A percentile compares a stretch with the other conserved stretches of the same genome.
phyloP scores from a whole-genome alignment of 768 basidiomycete genomes.

The Podaxis pistillaris region DNA sequence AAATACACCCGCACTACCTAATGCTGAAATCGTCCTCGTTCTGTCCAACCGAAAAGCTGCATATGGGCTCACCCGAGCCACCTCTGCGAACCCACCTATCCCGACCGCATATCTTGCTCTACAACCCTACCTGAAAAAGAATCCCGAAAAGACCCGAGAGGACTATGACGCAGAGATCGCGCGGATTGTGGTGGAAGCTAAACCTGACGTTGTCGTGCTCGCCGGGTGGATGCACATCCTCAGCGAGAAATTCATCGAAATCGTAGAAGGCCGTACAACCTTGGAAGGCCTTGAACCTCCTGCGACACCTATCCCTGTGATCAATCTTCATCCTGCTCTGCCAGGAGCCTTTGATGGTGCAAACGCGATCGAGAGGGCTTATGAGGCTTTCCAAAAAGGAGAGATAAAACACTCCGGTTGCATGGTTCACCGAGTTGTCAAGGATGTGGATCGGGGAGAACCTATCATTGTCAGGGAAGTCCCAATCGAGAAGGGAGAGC shows the following conservation, averaged over 20 bases:
- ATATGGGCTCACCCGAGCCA: slow-evolving; percentile 83
- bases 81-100: slow-evolving; percentile 68
- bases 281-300: slow-evolving; percentile 35
- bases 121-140: slow-evolving; percentile 75
- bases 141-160: slow-evolving; percentile 69
- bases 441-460: slow-evolving; percentile 90
- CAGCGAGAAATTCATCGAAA: slow-evolving; percentile 74
- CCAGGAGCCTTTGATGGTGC: slow-evolving; percentile 96
- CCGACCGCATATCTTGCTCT: slow-evolving; percentile 81
- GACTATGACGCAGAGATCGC: slow-evolving; percentile 89
- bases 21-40: slow-evolving; percentile 73
- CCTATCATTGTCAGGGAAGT: slow-evolving; percentile 83
- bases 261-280: slow-evolving; percentile 44
- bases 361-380: slow-evolving; percentile 87
- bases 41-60: slow-evolving; percentile 92
- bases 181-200: slow-evolving; percentile 53
- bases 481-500: slow-evolving; percentile 68
- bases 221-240: slow-evolving; percentile 99
- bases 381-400: slow-evolving; percentile 81
- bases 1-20: slow-evolving; percentile 68
- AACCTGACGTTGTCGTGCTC: slow-evolving; percentile 87
- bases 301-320: slow-evolving; percentile 62
- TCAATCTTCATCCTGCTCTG: slow-evolving; percentile 95
- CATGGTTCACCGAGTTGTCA: slow-evolving; percentile 94
- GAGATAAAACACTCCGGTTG: slow-evolving; percentile 77